Conservation (phyloP, 108 stramenopile species). For the Discostella stelligeroides region DNA sequence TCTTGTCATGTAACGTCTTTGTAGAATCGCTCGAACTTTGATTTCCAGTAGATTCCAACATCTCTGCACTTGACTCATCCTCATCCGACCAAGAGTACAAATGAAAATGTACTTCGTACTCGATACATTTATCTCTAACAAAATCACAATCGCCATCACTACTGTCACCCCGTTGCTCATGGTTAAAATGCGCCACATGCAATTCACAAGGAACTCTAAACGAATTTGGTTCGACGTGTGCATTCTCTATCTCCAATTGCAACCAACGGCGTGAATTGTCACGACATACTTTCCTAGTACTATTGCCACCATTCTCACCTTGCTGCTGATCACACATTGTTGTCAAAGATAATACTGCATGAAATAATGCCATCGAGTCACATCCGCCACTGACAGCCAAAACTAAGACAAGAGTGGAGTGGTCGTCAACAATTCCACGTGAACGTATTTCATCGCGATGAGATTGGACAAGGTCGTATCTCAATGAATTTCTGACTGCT, state of each 20-base stretch:
- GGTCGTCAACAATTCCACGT: not conserved
- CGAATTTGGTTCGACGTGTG: constrained; percentile 1
- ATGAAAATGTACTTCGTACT: constrained; percentile 63
- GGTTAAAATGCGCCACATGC: constrained; percentile 87
- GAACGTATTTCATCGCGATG: constrained; percentile 11
- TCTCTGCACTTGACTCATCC: no score
- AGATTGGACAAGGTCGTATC: constrained; percentile 27
- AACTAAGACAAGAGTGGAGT: constrained; percentile 50
- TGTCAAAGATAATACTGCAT: constrained; percentile 60
- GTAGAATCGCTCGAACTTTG: no score
- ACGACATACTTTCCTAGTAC: not conserved
- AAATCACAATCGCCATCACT: constrained; percentile 69
- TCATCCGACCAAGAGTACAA: constrained; percentile 60
- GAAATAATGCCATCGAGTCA: constrained; percentile 85
- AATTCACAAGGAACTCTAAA: constrained; percentile 50
- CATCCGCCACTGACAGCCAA: constrained; percentile 89
- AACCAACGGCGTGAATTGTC: constrained; percentile 9
- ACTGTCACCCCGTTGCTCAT: constrained; percentile 71
- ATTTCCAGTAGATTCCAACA: no score
- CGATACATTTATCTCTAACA: constrained; percentile 58
- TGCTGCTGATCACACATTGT: not conserved
- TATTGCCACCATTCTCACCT: not conserved
- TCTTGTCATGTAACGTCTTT: no score
- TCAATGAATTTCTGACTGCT: constrained; percentile 22
- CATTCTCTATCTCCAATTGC: constrained; percentile 19